A percentile compares a stretch with the other conserved stretches of the same genome.
Evolutionary conservation across 345 rosid species (phyloP).

Genomic region (Nasturtium officinale): DNA sequence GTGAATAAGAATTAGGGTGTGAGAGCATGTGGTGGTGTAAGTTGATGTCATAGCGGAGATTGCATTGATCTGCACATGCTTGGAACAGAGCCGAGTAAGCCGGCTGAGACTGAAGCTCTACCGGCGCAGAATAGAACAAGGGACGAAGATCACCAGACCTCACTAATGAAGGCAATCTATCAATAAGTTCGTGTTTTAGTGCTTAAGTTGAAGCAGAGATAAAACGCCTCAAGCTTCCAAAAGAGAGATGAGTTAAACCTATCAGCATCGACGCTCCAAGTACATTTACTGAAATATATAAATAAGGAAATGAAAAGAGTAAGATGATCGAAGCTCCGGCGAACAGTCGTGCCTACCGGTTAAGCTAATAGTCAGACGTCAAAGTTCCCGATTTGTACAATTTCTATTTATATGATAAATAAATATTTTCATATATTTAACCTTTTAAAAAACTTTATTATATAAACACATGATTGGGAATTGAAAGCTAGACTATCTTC

Average conservation of each 20-base stretch:
- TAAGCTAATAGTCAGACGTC: neutral
- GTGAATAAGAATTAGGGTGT: slow-evolving; percentile 8
- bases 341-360: neutral
- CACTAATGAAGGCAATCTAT: slow-evolving; percentile 32
- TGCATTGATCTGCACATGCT: slow-evolving; percentile 62
- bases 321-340: slow-evolving; percentile 1
- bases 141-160: slow-evolving; percentile 46
- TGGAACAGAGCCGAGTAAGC: slow-evolving; percentile 65
- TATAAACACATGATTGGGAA: neutral
- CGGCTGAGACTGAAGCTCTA: slow-evolving; percentile 46
- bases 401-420: neutral
- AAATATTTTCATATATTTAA: neutral
- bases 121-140: slow-evolving; percentile 47
- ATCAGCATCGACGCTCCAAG: slow-evolving; percentile 22
- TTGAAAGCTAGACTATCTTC: neutral
- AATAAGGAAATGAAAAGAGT: too few species aligned
- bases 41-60: slow-evolving; percentile 52
- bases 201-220: slow-evolving; percentile 25
- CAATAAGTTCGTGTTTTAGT: slow-evolving; percentile 27
- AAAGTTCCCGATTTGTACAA: neutral
- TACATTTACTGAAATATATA: neutral
- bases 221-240: slow-evolving; percentile 34
- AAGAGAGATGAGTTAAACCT: slow-evolving; percentile 29
- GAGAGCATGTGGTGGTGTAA: slow-evolving; percentile 66
- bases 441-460: neutral